Percentiles rank a stretch among this genome's conserved stretches.
Evolutionary conservation across 208 protist species (phyloP).

Genomic region (Novymonas esmeraldas): DNA sequence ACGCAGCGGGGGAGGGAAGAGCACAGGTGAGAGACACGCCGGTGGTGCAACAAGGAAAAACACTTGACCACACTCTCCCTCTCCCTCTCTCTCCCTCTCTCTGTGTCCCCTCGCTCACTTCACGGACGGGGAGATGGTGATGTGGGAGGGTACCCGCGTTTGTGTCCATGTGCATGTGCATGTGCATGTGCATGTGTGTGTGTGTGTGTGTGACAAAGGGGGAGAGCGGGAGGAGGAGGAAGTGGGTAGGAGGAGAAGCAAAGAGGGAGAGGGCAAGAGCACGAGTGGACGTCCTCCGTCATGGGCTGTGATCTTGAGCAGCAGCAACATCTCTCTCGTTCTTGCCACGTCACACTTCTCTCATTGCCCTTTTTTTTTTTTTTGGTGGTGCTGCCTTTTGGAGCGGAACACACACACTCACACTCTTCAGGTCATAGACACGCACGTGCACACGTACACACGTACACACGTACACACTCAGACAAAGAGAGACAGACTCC

Average conservation of each 20-base stretch:
- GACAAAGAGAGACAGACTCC: not conserved
- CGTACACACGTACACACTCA: too few species aligned
- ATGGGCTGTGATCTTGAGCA: too few species aligned
- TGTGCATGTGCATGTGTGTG: not conserved
- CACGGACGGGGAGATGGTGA: too few species aligned
- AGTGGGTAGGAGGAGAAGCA: too few species aligned
- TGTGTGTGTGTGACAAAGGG: not conserved
- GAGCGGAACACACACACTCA: not conserved
- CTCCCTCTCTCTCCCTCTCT: not conserved
- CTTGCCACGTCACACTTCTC: not conserved
- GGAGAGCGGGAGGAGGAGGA: not conserved
- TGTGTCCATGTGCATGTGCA: not conserved
- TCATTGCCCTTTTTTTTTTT: conserved; percentile 2
- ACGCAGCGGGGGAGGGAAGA: too few species aligned
- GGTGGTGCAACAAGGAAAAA: too few species aligned
- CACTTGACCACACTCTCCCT: too few species aligned
- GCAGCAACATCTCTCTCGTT: too few species aligned
- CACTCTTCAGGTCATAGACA: not conserved
- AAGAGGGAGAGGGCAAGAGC: too few species aligned
- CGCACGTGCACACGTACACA: not conserved
- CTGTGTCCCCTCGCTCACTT: not conserved
- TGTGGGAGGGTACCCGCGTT: not conserved
- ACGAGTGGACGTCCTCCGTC: too few species aligned
- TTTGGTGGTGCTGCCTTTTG: not conserved
- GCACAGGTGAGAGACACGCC: too few species aligned